Conservation (phyloP, 139 green algal genomes). For the Coelastrella sp. region DNA sequence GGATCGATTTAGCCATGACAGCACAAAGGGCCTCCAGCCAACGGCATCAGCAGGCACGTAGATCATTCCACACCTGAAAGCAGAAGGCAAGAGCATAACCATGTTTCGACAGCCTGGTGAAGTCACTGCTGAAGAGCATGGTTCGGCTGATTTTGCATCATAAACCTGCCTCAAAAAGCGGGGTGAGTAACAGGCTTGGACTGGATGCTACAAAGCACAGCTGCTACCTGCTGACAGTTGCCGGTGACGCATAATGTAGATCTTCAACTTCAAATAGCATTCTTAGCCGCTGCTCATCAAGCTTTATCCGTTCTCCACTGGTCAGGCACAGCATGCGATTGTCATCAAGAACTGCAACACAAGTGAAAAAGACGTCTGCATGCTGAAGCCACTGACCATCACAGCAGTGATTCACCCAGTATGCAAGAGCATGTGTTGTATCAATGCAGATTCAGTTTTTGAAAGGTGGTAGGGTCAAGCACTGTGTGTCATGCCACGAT, state of each 20-base stretch:
- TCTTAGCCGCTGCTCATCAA: constrained; percentile 80
- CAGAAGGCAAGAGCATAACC: background rate
- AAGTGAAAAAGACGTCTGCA: background rate
- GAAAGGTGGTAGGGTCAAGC: too few relatives aligned
- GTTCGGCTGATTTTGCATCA: too few relatives aligned
- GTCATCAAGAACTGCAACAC: constrained; percentile 80
- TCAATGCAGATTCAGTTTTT: too few relatives aligned
- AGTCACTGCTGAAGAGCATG: background rate
- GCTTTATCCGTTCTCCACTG: constrained; percentile 89
- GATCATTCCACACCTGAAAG: constrained; percentile 82
- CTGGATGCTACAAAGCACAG: too few relatives aligned
- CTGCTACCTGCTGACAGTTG: constrained; percentile 74
- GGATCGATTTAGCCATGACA: constrained; percentile 36
- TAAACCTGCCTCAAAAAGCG: too few relatives aligned
- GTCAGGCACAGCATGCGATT: constrained; percentile 88
- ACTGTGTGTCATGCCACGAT: background rate
- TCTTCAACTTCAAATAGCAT: constrained; percentile 91
- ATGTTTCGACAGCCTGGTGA: too few relatives aligned
- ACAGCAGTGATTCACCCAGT: too few relatives aligned
- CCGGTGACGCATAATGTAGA: constrained; percentile 78
- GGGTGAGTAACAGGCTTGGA: too few relatives aligned
- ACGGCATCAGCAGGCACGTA: constrained; percentile 78
- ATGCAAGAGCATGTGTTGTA: too few relatives aligned
- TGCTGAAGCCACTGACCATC: background rate
- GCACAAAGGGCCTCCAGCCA: constrained; percentile 70